phyloP scores from a whole-genome alignment of 148 eudicot species.

The Dysphania ambrosioides region DNA sequence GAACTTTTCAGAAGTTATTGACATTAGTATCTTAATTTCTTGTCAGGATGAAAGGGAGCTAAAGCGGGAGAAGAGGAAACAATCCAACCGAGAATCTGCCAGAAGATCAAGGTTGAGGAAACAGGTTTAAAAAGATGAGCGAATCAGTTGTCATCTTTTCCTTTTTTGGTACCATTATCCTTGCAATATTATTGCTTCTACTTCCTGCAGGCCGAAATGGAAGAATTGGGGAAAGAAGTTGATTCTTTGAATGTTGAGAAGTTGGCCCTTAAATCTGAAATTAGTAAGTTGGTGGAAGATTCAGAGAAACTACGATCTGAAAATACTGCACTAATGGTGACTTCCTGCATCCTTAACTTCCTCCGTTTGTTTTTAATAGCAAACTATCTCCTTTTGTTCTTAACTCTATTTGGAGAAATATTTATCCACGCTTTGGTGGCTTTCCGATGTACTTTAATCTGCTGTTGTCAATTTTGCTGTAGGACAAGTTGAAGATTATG shows the following conservation, averaged over 20 bases:
- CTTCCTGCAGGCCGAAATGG: conserved; percentile 47
- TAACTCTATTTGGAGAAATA: not conserved
- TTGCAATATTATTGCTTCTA: not conserved
- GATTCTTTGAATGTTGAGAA: conserved; percentile 44
- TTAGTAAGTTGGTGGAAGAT: conserved; percentile 36
- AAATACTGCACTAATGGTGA: conserved; percentile 36
- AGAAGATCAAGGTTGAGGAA: conserved; percentile 46
- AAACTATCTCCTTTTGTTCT: no score
- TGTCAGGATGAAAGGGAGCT: conserved; percentile 40
- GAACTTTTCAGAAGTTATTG: not conserved
- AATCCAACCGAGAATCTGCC: conserved; percentile 50
- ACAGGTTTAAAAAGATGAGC: conserved; percentile 27
- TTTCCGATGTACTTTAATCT: not conserved
- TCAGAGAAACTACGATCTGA: conserved; percentile 41
- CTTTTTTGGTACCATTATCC: not conserved
- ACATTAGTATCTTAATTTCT: not conserved
- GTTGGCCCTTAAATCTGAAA: conserved; percentile 43
- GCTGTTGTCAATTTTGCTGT: not conserved
- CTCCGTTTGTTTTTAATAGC: no score
- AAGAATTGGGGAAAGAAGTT: conserved; percentile 42
- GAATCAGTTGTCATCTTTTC: not conserved
- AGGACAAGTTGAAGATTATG: conserved; percentile 35
- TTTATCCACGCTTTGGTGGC: no score
- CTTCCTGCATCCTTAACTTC: not conserved
- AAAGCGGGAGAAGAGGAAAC: conserved; percentile 50